Conservation (phyloP, 495 filamentous ascomycete species). For the Xylaria venustula region DNA sequence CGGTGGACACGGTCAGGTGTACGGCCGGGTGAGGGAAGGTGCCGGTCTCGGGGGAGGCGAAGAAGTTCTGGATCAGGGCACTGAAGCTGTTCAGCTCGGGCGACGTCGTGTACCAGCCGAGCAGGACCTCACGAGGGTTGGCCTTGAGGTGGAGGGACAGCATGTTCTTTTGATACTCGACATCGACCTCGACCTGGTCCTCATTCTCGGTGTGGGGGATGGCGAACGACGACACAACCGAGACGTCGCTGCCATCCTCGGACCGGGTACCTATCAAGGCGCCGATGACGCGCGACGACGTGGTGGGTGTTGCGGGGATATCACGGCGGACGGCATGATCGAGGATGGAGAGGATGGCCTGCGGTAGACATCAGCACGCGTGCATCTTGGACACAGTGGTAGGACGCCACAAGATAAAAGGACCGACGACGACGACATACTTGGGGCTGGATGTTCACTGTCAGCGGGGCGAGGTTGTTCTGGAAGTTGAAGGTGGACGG, state of each 20-base stretch:
- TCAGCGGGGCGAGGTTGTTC: conserved; percentile 81
- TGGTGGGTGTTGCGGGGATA: conserved; percentile 71
- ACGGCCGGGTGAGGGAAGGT: conserved; percentile 96
- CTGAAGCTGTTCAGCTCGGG: conserved; percentile 95
- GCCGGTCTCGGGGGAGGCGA: conserved; percentile 91
- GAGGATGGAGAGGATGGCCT: conserved; percentile 96
- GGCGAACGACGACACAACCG: conserved; percentile 92
- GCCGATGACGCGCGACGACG: conserved; percentile 93
- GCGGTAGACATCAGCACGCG: not conserved
- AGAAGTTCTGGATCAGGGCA: conserved; percentile 99
- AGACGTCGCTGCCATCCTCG: conserved; percentile 94
- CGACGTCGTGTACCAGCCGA: conserved; percentile 98
- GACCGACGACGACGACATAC: conserved; percentile 59
- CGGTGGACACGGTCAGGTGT: conserved; percentile 89
- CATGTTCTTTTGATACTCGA: conserved; percentile 99
- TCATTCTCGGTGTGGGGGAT: conserved; percentile 97
- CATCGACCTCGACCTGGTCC: conserved; percentile 98
- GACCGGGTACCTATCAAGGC: conserved; percentile 87
- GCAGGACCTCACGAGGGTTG: conserved; percentile 86
- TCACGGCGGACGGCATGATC: conserved; percentile 94
- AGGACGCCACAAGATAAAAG: conserved; percentile 25
- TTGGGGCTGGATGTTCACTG: conserved; percentile 92
- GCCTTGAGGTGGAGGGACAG: conserved; percentile 88
- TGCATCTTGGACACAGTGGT: too few relatives aligned
- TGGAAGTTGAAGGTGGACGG: conserved; percentile 74